Evolutionary conservation across 1,284 basidiomycete genomes (phyloP), one percentile per base, ranked within the genome.

Genomic region (Bondarzewia mesenterica): DNA sequence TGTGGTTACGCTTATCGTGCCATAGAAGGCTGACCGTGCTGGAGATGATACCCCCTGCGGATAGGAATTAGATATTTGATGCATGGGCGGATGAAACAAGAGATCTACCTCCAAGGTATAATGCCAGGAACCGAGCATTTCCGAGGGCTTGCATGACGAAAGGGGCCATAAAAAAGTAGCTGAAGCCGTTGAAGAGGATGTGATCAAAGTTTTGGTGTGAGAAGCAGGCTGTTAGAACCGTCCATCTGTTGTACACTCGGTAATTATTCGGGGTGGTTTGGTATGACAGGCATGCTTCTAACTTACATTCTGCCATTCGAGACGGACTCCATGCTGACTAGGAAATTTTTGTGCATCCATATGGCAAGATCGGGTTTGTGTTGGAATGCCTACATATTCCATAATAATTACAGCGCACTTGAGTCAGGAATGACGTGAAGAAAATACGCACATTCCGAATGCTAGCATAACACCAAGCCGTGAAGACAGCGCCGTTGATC

Each of bases 111-210:
- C 82, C 79, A 42, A 94, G 70, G 64, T 95, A 95, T 12, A 95
- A 71, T 1, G 70, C 70, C 1, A 93, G 63, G 66, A 94, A 93
- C 3, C 74, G 71, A 2, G 77, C 69, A 46, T 80, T 81, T 0
- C 90, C 89, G 7, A 93, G 70, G 20, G 87, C 63, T 44, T 67
- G 58, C n/a, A 91, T 71, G 23, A 89, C 79, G 1, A 80, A 68
- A 0, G 78, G 82, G 1, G 85, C 86, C 70, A 93, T 78, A 66
- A 89, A 92, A 60, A 76, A 89, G 59, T 86, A 85, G 0, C 85
- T 81, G 54, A 93, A 73, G 42, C 80, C 80, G 61, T 95, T 95
- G 62, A 93, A 69, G 23, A 87, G 58, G 29, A 92, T 78, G 61
- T 95, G 93, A 0, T 61, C 56, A 8, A 73, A 50, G 21, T 72